These are phyloP conservation scores for Zanthoxylum bungeanum DNA, from an alignment of 345 rosid genomes.

Conservation along the genomic window DNA sequence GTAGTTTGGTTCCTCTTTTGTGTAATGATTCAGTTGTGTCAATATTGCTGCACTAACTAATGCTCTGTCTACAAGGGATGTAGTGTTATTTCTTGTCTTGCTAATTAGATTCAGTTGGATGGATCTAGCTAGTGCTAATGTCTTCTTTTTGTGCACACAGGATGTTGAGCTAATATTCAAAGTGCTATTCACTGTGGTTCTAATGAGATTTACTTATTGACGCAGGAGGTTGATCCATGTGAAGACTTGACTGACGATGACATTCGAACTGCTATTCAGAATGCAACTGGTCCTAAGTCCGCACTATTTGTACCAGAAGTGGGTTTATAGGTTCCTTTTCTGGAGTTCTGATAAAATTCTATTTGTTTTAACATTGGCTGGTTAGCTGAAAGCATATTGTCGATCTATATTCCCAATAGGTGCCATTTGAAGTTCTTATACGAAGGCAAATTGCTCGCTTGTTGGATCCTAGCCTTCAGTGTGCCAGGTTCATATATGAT, in stretches of 20 bases:
- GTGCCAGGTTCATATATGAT: conserved; percentile 93
- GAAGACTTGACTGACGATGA: conserved; percentile 91
- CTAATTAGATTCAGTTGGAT: neutral
- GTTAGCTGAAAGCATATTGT: neutral
- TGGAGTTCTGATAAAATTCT: neutral
- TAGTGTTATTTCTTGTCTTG: neutral
- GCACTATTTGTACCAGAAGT: conserved; percentile 92
- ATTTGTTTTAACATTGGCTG: neutral
- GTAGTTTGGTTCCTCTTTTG: neutral
- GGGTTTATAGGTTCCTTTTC: conserved; percentile 23
- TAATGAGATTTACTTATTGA: conserved; percentile 6
- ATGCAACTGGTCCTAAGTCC: conserved; percentile 92
- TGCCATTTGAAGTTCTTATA: conserved; percentile 95
- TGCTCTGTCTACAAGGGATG: neutral
- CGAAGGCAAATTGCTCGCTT: conserved; percentile 90
- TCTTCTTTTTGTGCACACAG: neutral
- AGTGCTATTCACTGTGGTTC: conserved; percentile 5
- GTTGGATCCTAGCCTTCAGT: conserved; percentile 94
- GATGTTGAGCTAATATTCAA: neutral
- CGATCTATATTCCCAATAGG: conserved; percentile 35
- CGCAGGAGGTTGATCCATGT: conserved; percentile 96
- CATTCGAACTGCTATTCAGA: conserved; percentile 93
- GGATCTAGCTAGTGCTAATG: neutral
- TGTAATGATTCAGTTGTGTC: neutral
- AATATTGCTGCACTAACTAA: neutral